Conservation (phyloP, 2,329 filamentous ascomycete genomes). For the Cryphonectria naterciae region DNA sequence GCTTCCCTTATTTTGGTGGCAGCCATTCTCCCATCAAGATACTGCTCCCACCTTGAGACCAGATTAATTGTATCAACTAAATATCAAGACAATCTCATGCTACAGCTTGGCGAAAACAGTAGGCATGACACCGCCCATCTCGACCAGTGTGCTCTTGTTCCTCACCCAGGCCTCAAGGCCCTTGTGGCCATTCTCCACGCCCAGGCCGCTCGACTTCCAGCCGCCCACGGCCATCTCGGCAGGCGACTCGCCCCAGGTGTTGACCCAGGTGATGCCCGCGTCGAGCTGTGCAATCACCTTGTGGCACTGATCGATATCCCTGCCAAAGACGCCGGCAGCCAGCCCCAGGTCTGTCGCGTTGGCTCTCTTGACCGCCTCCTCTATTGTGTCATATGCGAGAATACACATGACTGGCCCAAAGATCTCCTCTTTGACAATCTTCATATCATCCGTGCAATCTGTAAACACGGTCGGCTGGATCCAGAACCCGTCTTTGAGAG, state of each 20-base stretch:
- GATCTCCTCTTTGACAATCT: conserved; percentile 80
- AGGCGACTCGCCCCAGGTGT: conserved; percentile 90
- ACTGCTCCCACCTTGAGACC: not conserved
- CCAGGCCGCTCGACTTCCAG: conserved; percentile 89
- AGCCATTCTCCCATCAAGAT: not conserved
- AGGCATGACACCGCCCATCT: conserved; percentile 72
- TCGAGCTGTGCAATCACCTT: conserved; percentile 71
- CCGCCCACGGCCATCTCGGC: conserved; percentile 92
- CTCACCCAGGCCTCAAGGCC: conserved; percentile 81
- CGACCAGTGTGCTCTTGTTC: conserved; percentile 87
- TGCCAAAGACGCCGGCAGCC: conserved; percentile 82
- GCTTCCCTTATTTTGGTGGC: not conserved
- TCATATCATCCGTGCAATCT: conserved; percentile 82
- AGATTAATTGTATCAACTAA: not conserved
- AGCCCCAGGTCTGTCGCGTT: conserved; percentile 80
- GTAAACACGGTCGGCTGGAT: conserved; percentile 83
- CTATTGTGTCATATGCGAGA: conserved; percentile 70
- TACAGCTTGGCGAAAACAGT: conserved; percentile 76
- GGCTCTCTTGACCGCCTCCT: conserved; percentile 72
- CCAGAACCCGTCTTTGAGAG: conserved; percentile 74
- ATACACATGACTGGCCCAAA: conserved; percentile 88
- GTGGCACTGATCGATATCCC: conserved; percentile 74
- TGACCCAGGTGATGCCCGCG: conserved; percentile 89
- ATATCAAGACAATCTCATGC: not conserved
- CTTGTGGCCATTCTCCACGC: conserved; percentile 81